Evolutionary conservation across 225 moss, liverwort and hornwort genomes (phyloP).

Genomic region (Pseudoscleropodium purum): DNA sequence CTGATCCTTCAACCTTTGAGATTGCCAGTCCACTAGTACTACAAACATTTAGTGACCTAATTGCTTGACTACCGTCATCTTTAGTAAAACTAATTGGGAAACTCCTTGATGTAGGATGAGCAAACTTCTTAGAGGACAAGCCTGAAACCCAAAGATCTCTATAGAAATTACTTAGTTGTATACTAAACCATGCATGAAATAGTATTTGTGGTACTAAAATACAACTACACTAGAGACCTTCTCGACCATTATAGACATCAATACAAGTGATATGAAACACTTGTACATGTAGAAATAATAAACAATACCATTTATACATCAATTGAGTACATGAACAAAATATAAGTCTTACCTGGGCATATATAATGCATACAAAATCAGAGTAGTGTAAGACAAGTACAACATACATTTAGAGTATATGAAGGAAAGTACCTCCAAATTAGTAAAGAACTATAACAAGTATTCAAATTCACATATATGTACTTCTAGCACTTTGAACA

Average conservation of each 20-base stretch:
- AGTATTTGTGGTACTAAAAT: background rate
- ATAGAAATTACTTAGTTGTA: too few species aligned
- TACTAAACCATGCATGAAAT: background rate
- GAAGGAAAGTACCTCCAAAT: background rate
- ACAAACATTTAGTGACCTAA: background rate
- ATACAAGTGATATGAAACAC: background rate
- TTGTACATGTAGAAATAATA: background rate
- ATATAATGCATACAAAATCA: background rate
- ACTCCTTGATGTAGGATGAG: too few species aligned
- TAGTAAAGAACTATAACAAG: background rate
- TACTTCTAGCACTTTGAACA: background rate
- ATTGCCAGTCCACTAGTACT: background rate
- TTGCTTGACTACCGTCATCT: background rate
- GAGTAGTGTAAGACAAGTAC: background rate
- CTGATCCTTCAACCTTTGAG: too few species aligned
- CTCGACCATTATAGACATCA: background rate
- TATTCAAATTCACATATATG: background rate
- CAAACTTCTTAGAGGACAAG: too few species aligned
- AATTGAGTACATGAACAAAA: accelerated
- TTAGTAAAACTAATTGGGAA: background rate
- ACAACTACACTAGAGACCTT: accelerated
- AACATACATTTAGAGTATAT: background rate
- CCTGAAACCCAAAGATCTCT: background rate
- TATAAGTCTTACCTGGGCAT: background rate
- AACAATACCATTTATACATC: background rate